Percentiles rank a stretch among this genome's conserved stretches.
These are phyloP conservation scores for Myxozyma mucilagina DNA, from an alignment of 805 yeast genomes.

Conservation along the genomic window DNA sequence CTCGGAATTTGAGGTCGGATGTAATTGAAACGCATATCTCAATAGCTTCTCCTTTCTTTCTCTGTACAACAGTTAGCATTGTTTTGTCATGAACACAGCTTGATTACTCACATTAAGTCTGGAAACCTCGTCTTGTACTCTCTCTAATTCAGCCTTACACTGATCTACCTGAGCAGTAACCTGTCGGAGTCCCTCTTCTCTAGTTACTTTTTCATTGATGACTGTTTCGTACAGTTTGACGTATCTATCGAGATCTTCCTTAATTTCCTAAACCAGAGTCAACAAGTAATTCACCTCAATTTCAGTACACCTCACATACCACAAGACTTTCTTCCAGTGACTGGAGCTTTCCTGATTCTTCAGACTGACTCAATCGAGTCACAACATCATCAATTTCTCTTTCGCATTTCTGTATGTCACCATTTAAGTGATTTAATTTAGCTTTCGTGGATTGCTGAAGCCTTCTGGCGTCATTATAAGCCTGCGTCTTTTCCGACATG, in stretches of 20 bases:
- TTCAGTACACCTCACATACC: not conserved
- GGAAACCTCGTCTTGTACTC: not conserved
- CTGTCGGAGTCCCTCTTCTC: conserved; percentile 2
- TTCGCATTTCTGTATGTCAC: conserved; percentile 9
- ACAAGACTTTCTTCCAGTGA: conserved; percentile 4
- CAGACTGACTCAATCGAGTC: conserved; percentile 1
- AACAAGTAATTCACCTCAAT: not conserved
- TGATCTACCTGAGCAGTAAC: not conserved
- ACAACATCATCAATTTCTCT: conserved; percentile 1
- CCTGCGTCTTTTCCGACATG: not conserved
- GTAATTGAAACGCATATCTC: not conserved
- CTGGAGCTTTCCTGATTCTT: conserved; percentile 13
- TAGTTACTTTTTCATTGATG: conserved; percentile 12
- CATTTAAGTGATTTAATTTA: conserved; percentile 5
- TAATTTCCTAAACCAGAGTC: not conserved
- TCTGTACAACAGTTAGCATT: not conserved
- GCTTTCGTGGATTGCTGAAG: conserved; percentile 4
- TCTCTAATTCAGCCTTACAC: not conserved
- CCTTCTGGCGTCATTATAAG: not conserved
- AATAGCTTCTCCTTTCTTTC: not conserved
- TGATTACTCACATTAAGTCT: not conserved
- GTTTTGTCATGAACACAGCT: too few species aligned
- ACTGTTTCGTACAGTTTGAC: conserved; percentile 11
- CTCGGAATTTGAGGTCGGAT: conserved; percentile 2
- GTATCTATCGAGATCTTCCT: not conserved